Conservation (phyloP, 2,329 filamentous ascomycete species). For the Calonectria honghensis region DNA sequence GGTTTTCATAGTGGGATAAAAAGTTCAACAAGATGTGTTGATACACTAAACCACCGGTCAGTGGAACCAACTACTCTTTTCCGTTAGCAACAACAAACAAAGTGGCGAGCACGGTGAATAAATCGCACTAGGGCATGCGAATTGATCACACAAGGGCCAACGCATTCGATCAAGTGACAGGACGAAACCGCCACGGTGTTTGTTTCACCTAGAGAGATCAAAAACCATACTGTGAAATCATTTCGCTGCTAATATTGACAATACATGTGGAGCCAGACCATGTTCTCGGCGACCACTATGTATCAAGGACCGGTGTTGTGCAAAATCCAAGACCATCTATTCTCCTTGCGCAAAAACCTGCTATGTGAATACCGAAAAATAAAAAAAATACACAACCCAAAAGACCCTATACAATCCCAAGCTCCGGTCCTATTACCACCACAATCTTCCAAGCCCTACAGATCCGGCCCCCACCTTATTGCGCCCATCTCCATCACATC, state of each 20-base stretch:
- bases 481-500: neutral
- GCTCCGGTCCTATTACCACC: conserved; percentile 29
- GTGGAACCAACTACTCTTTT: conserved; percentile 17
- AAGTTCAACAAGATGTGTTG: neutral
- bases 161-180: neutral
- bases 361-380: conserved; percentile 13
- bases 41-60: neutral
- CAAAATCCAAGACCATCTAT: conserved; percentile 35
- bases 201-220: neutral
- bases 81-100: conserved; percentile 2
- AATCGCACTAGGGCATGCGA: neutral
- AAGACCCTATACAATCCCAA: conserved; percentile 28
- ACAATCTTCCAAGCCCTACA: conserved; percentile 19
- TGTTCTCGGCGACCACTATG: neutral
- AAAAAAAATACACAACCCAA: conserved; percentile 2
- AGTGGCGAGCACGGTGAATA: neutral
- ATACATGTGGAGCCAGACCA: neutral
- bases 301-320: neutral
- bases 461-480: neutral
- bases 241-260: neutral
- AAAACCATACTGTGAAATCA: neutral
- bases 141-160: neutral
- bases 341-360: conserved; percentile 28
- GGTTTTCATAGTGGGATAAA: neutral
- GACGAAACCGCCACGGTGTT: neutral